These are phyloP conservation scores for Vitis cinerea DNA, from an alignment of 164 flowering plant genomes.

Conservation along the genomic window DNA sequence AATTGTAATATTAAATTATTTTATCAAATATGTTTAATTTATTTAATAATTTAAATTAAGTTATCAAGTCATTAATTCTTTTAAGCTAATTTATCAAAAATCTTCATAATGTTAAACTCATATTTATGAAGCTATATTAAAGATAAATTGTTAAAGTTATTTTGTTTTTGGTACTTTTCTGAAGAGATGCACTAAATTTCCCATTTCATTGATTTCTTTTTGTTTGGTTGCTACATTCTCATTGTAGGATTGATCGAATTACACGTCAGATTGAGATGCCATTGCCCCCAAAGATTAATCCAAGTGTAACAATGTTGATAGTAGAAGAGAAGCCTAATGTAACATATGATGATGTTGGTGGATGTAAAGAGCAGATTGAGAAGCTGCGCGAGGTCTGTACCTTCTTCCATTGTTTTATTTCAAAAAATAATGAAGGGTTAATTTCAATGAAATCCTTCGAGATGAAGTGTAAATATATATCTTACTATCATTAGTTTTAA, in stretches of 20 bases:
- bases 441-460: no score
- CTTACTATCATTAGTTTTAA: no score
- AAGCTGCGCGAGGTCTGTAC: slow-evolving; percentile 85
- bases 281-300: slow-evolving; percentile 95
- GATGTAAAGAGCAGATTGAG: slow-evolving; percentile 96
- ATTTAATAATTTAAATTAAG: no score
- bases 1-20: no score
- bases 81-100: no score
- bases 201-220: neutral
- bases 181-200: neutral
- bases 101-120: no score
- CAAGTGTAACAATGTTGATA: slow-evolving; percentile 99
- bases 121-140: no score
- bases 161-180: no score
- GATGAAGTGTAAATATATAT: no score
- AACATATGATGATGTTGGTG: slow-evolving; percentile 97
- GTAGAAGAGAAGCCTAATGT: slow-evolving; percentile 99
- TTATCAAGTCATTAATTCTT: no score
- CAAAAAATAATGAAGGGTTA: neutral
- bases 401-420: neutral
- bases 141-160: no score
- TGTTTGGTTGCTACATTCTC: neutral
- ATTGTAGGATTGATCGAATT: slow-evolving; percentile 85
- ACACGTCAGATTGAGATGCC: slow-evolving; percentile 97
- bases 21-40: no score